These are phyloP conservation scores for Allantophomopsis lycopodina DNA, from an alignment of 2,329 filamentous ascomycete genomes.

Conservation along the genomic window DNA sequence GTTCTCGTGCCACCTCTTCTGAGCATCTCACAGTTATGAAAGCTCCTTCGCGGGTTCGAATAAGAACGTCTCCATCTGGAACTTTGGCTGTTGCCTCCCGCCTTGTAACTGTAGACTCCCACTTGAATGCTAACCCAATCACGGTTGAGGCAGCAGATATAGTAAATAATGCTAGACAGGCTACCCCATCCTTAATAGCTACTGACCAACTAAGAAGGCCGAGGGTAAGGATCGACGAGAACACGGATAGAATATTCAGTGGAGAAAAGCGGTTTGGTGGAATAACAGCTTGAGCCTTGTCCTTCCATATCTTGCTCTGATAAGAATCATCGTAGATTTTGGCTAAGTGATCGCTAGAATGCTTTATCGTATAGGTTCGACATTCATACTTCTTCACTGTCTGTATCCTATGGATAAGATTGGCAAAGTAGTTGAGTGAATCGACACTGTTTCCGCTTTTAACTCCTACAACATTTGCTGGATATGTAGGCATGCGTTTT, in stretches of 20 bases:
- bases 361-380: slow-evolving; percentile 29
- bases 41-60: slow-evolving; percentile 43
- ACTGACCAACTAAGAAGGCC: slow-evolving; percentile 30
- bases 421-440: slow-evolving; percentile 46
- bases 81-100: slow-evolving; percentile 29
- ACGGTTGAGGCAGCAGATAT: slow-evolving; percentile 38
- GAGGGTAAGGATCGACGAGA: slow-evolving; percentile 34
- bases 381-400: slow-evolving; percentile 33
- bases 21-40: slow-evolving; percentile 43
- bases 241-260: slow-evolving; percentile 35
- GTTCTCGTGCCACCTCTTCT: slow-evolving; percentile 45
- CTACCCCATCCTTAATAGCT: slow-evolving; percentile 32
- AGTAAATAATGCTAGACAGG: slow-evolving; percentile 33
- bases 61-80: slow-evolving; percentile 42
- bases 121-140: slow-evolving; percentile 41
- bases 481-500: slow-evolving; percentile 37
- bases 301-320: no score
- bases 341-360: no score
- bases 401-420: slow-evolving; percentile 44
- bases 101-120: slow-evolving; percentile 38
- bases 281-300: no score
- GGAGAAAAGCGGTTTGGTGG: slow-evolving; percentile 25
- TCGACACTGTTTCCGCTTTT: slow-evolving; percentile 38
- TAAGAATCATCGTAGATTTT: no score
- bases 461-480: slow-evolving; percentile 42